These are phyloP conservation scores for Nemania diffusa DNA, from an alignment of 2,329 filamentous ascomycete genomes.

Conservation along the genomic window DNA sequence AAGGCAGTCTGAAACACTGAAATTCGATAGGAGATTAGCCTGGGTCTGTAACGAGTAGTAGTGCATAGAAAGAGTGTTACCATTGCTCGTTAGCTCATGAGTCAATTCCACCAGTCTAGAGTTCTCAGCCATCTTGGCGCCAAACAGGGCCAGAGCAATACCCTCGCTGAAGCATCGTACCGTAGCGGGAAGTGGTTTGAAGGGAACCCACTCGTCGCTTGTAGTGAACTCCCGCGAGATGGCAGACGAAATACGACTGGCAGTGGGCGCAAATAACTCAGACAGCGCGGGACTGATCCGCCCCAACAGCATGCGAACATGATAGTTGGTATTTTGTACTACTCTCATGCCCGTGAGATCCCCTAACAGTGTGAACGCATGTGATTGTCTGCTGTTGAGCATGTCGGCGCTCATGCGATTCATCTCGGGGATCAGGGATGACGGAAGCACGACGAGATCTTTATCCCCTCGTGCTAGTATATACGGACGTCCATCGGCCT, in stretches of 20 bases:
- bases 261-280: neutral
- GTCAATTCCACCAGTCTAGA: conserved; percentile 12
- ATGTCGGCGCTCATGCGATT: conserved; percentile 4
- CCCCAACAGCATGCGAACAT: conserved; percentile 8
- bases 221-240: neutral
- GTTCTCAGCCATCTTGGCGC: conserved; percentile 6
- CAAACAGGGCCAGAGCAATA: conserved; percentile 21
- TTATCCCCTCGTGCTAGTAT: conserved; percentile 16
- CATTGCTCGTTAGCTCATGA: conserved; percentile 18
- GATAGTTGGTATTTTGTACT: conserved; percentile 15
- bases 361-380: conserved; percentile 14
- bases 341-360: conserved; percentile 19
- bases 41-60: too few species aligned
- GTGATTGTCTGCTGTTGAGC: conserved; percentile 11
- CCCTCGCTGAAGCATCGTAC: conserved; percentile 28
- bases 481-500: neutral
- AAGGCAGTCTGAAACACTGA: conserved; percentile 20
- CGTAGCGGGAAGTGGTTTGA: conserved; percentile 4
- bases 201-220: neutral
- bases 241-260: neutral
- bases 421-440: conserved; percentile 21
- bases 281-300: conserved; percentile 19
- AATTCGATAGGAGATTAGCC: too few species aligned
- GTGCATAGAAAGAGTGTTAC: too few species aligned
- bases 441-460: conserved; percentile 20